Percentiles rank a stretch among this genome's conserved stretches.
Conservation (phyloP, 2,329 filamentous ascomycete genomes). For the Alternaria ethzedia region DNA sequence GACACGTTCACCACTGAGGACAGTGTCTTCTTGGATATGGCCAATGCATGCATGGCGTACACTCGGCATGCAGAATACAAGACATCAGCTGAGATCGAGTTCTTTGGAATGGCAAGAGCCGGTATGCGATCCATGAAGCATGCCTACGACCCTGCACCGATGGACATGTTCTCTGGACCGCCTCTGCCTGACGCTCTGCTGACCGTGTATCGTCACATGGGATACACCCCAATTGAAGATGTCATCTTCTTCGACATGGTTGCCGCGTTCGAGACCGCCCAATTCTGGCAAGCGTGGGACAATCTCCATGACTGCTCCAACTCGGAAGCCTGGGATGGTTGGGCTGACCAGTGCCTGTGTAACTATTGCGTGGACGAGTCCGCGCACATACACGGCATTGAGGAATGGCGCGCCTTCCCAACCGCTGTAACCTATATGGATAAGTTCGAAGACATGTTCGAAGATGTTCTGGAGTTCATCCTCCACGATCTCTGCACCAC, state of each 20-base stretch:
- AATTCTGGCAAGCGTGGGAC: background rate
- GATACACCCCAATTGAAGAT: background rate
- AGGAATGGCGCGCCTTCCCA: background rate
- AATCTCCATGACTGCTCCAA: no score
- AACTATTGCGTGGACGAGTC: background rate
- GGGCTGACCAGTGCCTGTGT: no score
- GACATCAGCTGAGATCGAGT: no score
- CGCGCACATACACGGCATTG: background rate
- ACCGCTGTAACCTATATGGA: background rate
- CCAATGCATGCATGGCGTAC: no score
- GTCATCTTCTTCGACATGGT: background rate
- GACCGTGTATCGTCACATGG: background rate
- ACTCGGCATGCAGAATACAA: no score
- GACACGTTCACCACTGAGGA: no score
- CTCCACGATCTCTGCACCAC: fast-evolving
- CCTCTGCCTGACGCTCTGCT: background rate
- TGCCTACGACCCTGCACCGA: background rate
- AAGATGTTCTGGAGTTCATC: fast-evolving
- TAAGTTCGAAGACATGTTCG: fast-evolving
- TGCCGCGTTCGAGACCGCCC: background rate
- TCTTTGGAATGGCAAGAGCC: background rate
- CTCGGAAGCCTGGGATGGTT: no score
- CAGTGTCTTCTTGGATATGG: no score
- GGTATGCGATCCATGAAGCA: background rate
- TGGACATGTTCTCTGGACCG: background rate